Evolutionary conservation across 306 rosid species (phyloP), one percentile per base, ranked within the genome.

Genomic region (Trifolium dubium): DNA sequence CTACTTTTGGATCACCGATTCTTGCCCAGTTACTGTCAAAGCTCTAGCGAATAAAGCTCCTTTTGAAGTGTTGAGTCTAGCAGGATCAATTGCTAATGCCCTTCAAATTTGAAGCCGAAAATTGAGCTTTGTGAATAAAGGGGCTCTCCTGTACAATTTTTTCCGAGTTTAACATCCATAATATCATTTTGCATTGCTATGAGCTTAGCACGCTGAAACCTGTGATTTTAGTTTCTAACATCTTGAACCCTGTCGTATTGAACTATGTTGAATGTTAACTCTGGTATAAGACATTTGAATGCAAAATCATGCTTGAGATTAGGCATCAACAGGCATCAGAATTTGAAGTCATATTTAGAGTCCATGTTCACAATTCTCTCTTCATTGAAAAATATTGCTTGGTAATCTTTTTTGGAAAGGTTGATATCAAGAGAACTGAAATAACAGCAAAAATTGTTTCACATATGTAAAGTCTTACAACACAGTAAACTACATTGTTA

Each of bases 1-100:
- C 55, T 72, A 88, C 88, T 94, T 94, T 74, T 94, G 99, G 97
- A 94, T 90, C 81, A 94, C 97, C 31, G 99, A 94, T 86, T 94
- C 97, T 71, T 94, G 97, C 85, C 92, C 97, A 0, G 83, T 82
- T 2, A 94, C 97, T 29, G 96, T 89, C 85, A 83, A 88, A 82
- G 92, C 89, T 32, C 79, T 92, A 30, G 86, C 75, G 56, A 80
- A 92, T 69, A 80, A 77, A 74, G 95, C 97, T 78, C 97, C 97
- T 55, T 94, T 89, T 69, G 96, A 92, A 86, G 90, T 94, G 18
- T 14, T 94, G 78, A 92, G 96, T 78, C 92, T 94, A 6, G 99
- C 99, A 13, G 90, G 89, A 56, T 89, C 99, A 49, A 94, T 92
- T 72, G 92, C 99, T 12, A 85, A 85, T 79, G 90, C 97, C 55